Evolutionary conservation across 75 land plant species (phyloP).

Genomic region (Sequoiadendron giganteum): DNA sequence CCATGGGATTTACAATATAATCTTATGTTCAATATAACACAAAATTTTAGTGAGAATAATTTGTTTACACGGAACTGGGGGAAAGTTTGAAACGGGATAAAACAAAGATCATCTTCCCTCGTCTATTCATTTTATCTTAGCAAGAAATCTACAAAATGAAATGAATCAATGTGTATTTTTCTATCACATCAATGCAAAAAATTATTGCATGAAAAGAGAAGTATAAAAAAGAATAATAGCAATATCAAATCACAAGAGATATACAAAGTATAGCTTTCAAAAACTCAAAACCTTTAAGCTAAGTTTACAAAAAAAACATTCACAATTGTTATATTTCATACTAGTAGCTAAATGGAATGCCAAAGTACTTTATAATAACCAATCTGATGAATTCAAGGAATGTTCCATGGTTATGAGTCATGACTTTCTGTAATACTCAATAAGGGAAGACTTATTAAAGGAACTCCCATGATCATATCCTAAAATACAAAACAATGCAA

Average conservation of each 20-base stretch:
- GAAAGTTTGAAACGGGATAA: too few relatives aligned
- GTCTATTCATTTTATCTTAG: too few relatives aligned
- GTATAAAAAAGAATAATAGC: not conserved
- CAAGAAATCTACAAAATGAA: too few relatives aligned
- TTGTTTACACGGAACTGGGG: not conserved
- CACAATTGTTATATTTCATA: not conserved
- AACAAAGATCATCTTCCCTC: not conserved
- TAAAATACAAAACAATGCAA: not conserved
- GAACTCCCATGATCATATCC: not conserved
- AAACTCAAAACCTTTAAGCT: constrained; percentile 94
- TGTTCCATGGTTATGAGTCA: not conserved
- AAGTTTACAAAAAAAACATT: constrained; percentile 15
- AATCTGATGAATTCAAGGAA: not conserved
- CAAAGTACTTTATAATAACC: not conserved
- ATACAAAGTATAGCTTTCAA: constrained; percentile 61
- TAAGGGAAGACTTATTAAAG: not conserved
- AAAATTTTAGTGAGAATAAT: too few relatives aligned
- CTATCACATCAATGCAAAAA: not conserved
- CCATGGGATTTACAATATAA: not conserved
- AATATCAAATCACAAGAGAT: not conserved
- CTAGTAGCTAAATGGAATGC: not conserved
- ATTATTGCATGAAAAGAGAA: not conserved
- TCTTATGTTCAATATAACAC: too few relatives aligned
- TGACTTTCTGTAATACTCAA: not conserved
- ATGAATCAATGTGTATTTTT: not conserved